phyloP scores from a whole-genome alignment of 768 basidiomycete genomes.

The Tulasnella sp. region DNA sequence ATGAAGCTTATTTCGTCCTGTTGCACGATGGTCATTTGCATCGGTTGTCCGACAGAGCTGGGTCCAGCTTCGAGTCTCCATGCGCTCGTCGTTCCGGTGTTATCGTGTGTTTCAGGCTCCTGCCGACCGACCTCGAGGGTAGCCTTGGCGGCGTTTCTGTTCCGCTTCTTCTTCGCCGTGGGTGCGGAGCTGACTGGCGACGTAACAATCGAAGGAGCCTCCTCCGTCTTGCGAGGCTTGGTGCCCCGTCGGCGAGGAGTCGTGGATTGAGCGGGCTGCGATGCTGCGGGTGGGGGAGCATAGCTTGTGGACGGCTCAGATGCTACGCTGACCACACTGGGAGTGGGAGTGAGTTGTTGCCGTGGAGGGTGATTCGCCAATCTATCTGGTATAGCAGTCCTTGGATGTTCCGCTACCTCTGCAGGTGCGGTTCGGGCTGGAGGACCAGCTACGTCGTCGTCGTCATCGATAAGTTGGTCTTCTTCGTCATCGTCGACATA shows the following conservation, averaged over 20 bases:
- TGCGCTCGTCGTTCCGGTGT: neutral
- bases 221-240: neutral
- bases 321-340: neutral
- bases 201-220: neutral
- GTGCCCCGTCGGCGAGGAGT: neutral
- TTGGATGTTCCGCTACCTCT: neutral
- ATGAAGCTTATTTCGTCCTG: neutral
- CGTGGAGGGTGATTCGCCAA: neutral
- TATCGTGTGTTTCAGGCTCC: conserved; percentile 4
- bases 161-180: neutral
- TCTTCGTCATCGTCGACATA: conserved; percentile 10
- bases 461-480: conserved; percentile 5
- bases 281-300: neutral
- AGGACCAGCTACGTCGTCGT: conserved; percentile 4
- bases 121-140: conserved; percentile 3
- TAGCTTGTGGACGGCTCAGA: neutral
- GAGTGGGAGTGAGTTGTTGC: neutral
- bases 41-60: neutral
- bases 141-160: neutral
- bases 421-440: neutral
- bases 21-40: neutral
- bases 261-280: neutral
- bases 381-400: neutral
- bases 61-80: neutral
- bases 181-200: neutral